Evolutionary conservation across 805 yeast genomes (phyloP).

Genomic region (Clavispora vitiphila): DNA sequence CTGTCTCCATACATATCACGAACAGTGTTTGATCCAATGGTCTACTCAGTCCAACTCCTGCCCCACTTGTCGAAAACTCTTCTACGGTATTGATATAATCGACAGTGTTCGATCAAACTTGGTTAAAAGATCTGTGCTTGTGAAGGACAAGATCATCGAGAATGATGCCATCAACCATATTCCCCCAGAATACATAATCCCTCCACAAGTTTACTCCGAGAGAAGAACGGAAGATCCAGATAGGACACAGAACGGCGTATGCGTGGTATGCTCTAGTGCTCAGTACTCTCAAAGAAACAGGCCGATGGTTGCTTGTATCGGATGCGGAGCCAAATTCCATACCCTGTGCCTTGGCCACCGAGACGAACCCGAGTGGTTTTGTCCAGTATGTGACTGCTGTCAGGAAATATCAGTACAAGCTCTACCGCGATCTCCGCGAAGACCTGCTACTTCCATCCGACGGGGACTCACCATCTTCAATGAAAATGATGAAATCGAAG

Average conservation of each 20-base stretch:
- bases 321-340: slow-evolving; percentile 39
- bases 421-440: not conserved
- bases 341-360: slow-evolving; percentile 32
- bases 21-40: slow-evolving; percentile 56
- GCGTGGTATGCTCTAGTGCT: slow-evolving; percentile 32
- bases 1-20: slow-evolving; percentile 56
- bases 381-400: slow-evolving; percentile 47
- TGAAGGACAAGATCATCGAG: slow-evolving; percentile 28
- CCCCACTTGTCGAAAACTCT: slow-evolving; percentile 55
- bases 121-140: slow-evolving; percentile 10
- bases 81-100: slow-evolving; percentile 31
- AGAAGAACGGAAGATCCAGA: slow-evolving; percentile 3
- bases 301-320: slow-evolving; percentile 22
- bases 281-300: slow-evolving; percentile 20
- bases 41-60: slow-evolving; percentile 50
- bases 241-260: slow-evolving; percentile 18
- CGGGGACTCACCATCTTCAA: not conserved
- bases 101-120: slow-evolving; percentile 11
- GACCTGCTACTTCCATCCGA: not conserved
- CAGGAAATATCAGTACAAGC: slow-evolving; percentile 24
- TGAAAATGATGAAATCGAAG: slow-evolving; percentile 1
- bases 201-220: slow-evolving; percentile 6
- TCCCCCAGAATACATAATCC: slow-evolving; percentile 33
- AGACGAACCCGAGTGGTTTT: slow-evolving; percentile 33
- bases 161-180: slow-evolving; percentile 35